Evolutionary conservation across 192 early-diverging fungal genomes (phyloP).

Genomic region (Umbelopsis sp.): DNA sequence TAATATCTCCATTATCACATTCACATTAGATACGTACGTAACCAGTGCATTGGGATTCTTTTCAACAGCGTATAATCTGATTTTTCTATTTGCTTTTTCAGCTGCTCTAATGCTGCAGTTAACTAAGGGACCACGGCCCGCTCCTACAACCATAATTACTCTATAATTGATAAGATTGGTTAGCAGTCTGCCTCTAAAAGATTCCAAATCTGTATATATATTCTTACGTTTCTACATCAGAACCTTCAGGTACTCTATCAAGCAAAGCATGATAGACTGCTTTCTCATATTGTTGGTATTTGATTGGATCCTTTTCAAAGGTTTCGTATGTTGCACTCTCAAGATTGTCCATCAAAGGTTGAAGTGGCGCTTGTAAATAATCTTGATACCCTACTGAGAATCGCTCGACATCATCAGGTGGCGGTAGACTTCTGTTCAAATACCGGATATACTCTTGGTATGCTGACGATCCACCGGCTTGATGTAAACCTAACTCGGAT

Average conservation of each 20-base stretch:
- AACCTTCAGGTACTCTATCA: constrained; percentile 45
- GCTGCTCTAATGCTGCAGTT: constrained; percentile 65
- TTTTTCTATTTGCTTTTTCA: not conserved
- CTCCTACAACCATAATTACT: constrained; percentile 91
- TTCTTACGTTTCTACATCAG: constrained; percentile 58
- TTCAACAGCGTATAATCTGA: constrained; percentile 87
- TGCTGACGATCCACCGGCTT: constrained; percentile 46
- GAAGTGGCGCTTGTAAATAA: constrained; percentile 81
- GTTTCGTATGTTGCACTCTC: constrained; percentile 94
- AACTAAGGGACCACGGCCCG: constrained; percentile 95
- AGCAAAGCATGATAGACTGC: constrained; percentile 59
- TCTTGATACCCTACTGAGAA: constrained; percentile 91
- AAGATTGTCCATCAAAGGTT: constrained; percentile 94
- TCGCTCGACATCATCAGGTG: constrained; percentile 61
- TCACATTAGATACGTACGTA: constrained; percentile 49
- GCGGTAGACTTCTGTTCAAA: constrained; percentile 64
- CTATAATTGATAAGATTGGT: constrained; percentile 31
- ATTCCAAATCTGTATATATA: not conserved
- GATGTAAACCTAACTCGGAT: constrained; percentile 28
- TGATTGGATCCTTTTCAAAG: constrained; percentile 94
- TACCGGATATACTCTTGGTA: constrained; percentile 84
- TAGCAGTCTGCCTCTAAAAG: not conserved
- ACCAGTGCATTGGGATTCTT: constrained; percentile 97
- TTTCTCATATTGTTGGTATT: constrained; percentile 90
- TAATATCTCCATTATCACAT: not conserved